These are phyloP conservation scores for Penicillium sp. DNA, from an alignment of 2,329 filamentous ascomycete species.

Conservation along the genomic window DNA sequence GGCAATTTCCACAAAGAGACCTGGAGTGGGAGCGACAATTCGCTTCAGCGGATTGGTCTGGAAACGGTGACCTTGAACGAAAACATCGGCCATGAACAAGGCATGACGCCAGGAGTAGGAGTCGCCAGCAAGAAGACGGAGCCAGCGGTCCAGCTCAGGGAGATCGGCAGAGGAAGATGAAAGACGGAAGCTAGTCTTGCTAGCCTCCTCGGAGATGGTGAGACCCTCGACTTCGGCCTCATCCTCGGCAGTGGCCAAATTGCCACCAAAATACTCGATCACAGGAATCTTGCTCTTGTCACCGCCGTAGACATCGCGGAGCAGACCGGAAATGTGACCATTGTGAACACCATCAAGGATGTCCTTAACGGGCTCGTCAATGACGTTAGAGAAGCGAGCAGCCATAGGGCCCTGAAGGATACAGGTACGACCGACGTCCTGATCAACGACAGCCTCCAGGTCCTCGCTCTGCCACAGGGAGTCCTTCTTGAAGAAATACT, in stretches of 20 bases:
- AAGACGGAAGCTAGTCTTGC: slow-evolving; percentile 82
- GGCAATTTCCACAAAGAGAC: slow-evolving; percentile 84
- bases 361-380: slow-evolving; percentile 92
- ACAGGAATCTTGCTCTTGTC: slow-evolving; percentile 74
- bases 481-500: slow-evolving; percentile 99
- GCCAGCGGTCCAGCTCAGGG: slow-evolving; percentile 79
- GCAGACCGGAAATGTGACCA: slow-evolving; percentile 77
- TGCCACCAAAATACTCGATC: slow-evolving; percentile 94
- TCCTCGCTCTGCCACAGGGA: slow-evolving; percentile 99
- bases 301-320: slow-evolving; percentile 75
- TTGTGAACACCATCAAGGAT: slow-evolving; percentile 91
- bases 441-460: slow-evolving; percentile 88
- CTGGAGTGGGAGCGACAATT: slow-evolving; percentile 81
- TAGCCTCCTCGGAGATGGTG: slow-evolving; percentile 73
- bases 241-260: slow-evolving; percentile 67
- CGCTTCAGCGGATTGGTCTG: slow-evolving; percentile 94
- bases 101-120: slow-evolving; percentile 92
- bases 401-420: slow-evolving; percentile 95
- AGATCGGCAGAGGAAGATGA: slow-evolving; percentile 72
- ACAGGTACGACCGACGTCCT: slow-evolving; percentile 94
- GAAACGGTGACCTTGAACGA: slow-evolving; percentile 94
- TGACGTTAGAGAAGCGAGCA: slow-evolving; percentile 81
- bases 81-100: slow-evolving; percentile 87
- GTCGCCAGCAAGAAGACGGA: slow-evolving; percentile 81
- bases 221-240: slow-evolving; percentile 82